Evolutionary conservation across 768 basidiomycete species (phyloP).

Genomic region (Tulasnella sp.): DNA sequence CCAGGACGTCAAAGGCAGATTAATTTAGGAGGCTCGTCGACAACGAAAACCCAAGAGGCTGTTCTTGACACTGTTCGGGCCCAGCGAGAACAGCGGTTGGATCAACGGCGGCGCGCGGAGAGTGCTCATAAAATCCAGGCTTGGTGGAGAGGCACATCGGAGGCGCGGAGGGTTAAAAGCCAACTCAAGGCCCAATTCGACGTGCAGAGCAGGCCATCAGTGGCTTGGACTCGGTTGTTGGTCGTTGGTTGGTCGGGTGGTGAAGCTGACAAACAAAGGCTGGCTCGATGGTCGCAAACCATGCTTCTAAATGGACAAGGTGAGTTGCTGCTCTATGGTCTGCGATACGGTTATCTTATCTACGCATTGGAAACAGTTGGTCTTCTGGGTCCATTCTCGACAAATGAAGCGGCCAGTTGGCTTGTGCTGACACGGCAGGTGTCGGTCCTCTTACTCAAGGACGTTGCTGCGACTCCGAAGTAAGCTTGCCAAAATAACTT

Average conservation of each 20-base stretch:
- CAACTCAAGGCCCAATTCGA: conserved; percentile 53
- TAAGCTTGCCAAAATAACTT: conserved; percentile 40
- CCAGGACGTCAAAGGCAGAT: conserved; percentile 41
- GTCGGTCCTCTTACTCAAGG: conserved; percentile 50
- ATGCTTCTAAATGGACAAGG: conserved; percentile 12
- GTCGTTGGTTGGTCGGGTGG: conserved; percentile 47
- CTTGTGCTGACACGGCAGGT: conserved; percentile 55
- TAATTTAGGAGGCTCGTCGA: conserved; percentile 67
- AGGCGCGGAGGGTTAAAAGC: conserved; percentile 44
- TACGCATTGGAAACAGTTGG: conserved; percentile 37
- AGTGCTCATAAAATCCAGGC: conserved; percentile 61
- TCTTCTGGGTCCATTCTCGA: conserved; percentile 44
- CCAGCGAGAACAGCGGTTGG: conserved; percentile 55
- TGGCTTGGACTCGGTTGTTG: conserved; percentile 55
- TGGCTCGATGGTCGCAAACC: conserved; percentile 39
- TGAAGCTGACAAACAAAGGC: conserved; percentile 42
- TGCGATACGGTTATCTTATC: not conserved
- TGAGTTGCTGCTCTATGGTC: not conserved
- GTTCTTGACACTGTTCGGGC: conserved; percentile 63
- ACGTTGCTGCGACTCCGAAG: conserved; percentile 51
- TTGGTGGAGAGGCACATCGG: conserved; percentile 59
- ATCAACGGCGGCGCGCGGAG: conserved; percentile 54
- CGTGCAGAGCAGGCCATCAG: conserved; percentile 23
- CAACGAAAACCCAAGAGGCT: conserved; percentile 47
- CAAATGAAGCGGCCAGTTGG: conserved; percentile 52